phyloP scores from a whole-genome alignment of 2,329 filamentous ascomycete species.

The Sporothrix protearum region DNA sequence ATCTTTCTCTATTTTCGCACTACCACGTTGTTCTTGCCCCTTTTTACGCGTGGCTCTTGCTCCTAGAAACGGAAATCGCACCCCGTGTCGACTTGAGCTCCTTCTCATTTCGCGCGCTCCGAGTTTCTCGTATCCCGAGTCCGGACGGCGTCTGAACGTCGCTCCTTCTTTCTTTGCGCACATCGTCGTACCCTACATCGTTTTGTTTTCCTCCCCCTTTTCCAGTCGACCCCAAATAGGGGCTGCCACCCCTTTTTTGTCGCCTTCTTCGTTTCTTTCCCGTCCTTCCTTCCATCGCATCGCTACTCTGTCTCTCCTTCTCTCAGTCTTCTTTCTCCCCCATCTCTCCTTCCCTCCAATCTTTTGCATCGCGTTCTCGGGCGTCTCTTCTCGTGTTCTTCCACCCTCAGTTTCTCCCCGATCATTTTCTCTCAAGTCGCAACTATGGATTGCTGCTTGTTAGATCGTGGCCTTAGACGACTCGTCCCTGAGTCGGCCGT shows the following conservation, averaged over 20 bases:
- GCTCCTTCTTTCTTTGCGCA: not conserved
- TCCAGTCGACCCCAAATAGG: not conserved
- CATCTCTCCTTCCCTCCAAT: not conserved
- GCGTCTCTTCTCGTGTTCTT: no score
- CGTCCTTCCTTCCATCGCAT: not conserved
- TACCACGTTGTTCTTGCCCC: constrained; percentile 18
- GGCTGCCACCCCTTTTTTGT: not conserved
- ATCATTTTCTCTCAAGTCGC: constrained; percentile 2
- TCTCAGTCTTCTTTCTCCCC: not conserved
- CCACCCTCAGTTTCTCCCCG: no score
- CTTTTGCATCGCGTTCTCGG: not conserved
- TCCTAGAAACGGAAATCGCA: not conserved
- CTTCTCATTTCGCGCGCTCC: not conserved
- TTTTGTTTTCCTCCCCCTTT: not conserved
- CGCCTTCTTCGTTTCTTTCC: not conserved
- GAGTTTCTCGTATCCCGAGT: not conserved
- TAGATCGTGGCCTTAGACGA: constrained; percentile 10
- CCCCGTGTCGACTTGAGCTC: not conserved
- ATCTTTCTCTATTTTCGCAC: not conserved
- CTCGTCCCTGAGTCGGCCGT: constrained; percentile 23
- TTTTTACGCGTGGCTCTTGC: not conserved
- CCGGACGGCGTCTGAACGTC: not conserved
- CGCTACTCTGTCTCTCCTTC: no score
- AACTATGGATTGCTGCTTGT: not conserved
- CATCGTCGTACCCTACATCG: not conserved